Conservation (phyloP, 192 early-diverging fungal genomes). For the Oehlia diaphana region DNA sequence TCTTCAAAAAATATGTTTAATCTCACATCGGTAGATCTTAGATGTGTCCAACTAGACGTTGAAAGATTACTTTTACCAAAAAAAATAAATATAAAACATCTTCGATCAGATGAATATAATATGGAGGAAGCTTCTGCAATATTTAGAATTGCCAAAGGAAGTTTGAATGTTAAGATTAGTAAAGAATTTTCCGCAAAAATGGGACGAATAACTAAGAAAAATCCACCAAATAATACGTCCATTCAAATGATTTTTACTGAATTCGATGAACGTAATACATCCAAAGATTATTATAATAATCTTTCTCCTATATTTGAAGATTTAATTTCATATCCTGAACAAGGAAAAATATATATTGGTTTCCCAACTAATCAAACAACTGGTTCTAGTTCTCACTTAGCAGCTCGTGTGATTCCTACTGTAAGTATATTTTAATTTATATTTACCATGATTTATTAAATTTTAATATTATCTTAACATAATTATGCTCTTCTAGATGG, state of each 20-base stretch:
- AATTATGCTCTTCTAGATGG: constrained; percentile 25
- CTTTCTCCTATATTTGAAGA: constrained; percentile 64
- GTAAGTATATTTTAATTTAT: constrained; percentile 28
- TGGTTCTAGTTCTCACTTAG: constrained; percentile 74
- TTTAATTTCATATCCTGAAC: constrained; percentile 68
- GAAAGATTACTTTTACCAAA: constrained; percentile 39
- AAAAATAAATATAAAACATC: background rate
- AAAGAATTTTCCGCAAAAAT: constrained; percentile 67
- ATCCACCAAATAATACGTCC: constrained; percentile 66
- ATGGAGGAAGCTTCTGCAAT: constrained; percentile 57
- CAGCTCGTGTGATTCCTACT: constrained; percentile 84
- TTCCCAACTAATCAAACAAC: constrained; percentile 92
- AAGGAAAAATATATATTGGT: constrained; percentile 87
- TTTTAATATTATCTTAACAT: too few relatives aligned
- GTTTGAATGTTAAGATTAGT: constrained; percentile 54
- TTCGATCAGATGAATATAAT: background rate
- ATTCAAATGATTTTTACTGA: constrained; percentile 73
- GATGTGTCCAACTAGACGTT: constrained; percentile 56
- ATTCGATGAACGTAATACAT: constrained; percentile 67
- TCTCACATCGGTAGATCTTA: constrained; percentile 58
- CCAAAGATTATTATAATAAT: constrained; percentile 26
- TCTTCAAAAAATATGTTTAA: constrained; percentile 74
- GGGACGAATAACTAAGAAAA: constrained; percentile 87
- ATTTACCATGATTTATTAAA: too few relatives aligned
- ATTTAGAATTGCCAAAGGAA: constrained; percentile 63